These are phyloP conservation scores for Trichoderma guizhouense DNA, from an alignment of 2,329 filamentous ascomycete genomes.

Conservation along the genomic window DNA sequence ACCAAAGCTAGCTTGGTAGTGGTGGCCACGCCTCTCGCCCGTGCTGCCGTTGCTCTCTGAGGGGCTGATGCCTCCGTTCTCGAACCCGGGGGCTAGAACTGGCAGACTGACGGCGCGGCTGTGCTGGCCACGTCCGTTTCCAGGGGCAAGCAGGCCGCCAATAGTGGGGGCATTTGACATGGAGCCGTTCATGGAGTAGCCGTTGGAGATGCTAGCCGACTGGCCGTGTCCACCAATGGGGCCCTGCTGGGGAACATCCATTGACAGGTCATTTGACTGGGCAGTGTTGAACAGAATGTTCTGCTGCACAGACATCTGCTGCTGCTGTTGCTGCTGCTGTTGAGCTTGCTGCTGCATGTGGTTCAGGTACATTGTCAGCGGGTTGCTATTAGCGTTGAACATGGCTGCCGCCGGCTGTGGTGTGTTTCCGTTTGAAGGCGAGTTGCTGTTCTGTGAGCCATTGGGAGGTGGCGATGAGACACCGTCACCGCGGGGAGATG, in stretches of 20 bases:
- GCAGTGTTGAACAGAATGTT: conserved; percentile 76
- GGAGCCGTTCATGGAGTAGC: conserved; percentile 53
- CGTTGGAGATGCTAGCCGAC: conserved; percentile 64
- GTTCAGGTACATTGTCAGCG: conserved; percentile 87
- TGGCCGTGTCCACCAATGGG: conserved; percentile 61
- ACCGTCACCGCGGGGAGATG: conserved; percentile 64
- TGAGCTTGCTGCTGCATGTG: conserved; percentile 73
- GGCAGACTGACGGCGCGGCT: conserved; percentile 89
- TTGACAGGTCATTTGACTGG: conserved; percentile 53
- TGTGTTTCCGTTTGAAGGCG: conserved; percentile 52
- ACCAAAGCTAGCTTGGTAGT: conserved; percentile 62
- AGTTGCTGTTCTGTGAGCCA: conserved; percentile 58
- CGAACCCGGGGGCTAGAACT: conserved; percentile 60
- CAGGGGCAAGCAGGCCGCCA: conserved; percentile 72
- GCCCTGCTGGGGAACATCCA: conserved; percentile 60
- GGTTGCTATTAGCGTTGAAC: conserved; percentile 81
- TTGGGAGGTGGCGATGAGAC: conserved; percentile 56
- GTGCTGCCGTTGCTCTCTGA: conserved; percentile 46
- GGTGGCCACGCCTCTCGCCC: conserved; percentile 59
- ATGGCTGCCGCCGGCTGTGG: conserved; percentile 67
- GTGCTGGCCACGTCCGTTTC: conserved; percentile 58
- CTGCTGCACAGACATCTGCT: conserved; percentile 71
- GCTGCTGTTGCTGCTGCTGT: conserved; percentile 70
- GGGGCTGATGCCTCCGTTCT: conserved; percentile 55
- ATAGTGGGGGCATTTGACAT: conserved; percentile 65